Evolutionary conservation across 768 basidiomycete species (phyloP).

Genomic region (Auricularia sp.): DNA sequence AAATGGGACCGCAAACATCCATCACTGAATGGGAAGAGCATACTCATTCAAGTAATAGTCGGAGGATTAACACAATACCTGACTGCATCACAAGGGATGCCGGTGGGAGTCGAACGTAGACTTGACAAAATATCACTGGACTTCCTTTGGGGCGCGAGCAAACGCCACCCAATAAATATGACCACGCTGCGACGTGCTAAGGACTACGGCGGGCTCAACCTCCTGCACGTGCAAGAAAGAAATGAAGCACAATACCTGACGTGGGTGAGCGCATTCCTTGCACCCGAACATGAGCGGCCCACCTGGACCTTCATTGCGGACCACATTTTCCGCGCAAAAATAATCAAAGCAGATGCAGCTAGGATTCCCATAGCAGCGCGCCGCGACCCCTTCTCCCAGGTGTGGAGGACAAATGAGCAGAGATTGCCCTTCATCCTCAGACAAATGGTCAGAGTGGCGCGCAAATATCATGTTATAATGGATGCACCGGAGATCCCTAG

Average conservation of each 20-base stretch:
- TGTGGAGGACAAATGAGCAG: too few relatives aligned
- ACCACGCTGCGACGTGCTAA: not conserved
- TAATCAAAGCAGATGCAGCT: too few relatives aligned
- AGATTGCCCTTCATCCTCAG: too few relatives aligned
- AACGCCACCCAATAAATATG: not conserved
- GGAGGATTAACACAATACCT: slow-evolving; percentile 28
- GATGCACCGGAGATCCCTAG: too few relatives aligned
- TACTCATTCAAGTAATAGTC: slow-evolving; percentile 19
- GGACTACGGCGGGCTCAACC: slow-evolving; percentile 3
- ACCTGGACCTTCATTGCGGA: slow-evolving; percentile 23
- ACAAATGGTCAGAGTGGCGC: too few relatives aligned
- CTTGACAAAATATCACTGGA: slow-evolving; percentile 15
- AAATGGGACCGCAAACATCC: slow-evolving; percentile 23
- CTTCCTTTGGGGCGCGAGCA: slow-evolving; percentile 21
- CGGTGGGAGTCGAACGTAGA: slow-evolving; percentile 13
- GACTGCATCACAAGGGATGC: slow-evolving; percentile 29
- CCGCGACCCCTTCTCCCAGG: too few relatives aligned
- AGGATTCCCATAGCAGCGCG: too few relatives aligned
- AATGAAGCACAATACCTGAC: not conserved
- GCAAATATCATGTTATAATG: too few relatives aligned
- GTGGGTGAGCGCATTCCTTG: slow-evolving; percentile 15
- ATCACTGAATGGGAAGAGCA: slow-evolving; percentile 18
- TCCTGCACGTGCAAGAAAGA: not conserved
- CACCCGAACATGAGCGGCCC: slow-evolving; percentile 12
- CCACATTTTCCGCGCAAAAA: not conserved